phyloP scores from a whole-genome alignment of 495 filamentous ascomycete genomes.

The Elasticomyces elasticus region DNA sequence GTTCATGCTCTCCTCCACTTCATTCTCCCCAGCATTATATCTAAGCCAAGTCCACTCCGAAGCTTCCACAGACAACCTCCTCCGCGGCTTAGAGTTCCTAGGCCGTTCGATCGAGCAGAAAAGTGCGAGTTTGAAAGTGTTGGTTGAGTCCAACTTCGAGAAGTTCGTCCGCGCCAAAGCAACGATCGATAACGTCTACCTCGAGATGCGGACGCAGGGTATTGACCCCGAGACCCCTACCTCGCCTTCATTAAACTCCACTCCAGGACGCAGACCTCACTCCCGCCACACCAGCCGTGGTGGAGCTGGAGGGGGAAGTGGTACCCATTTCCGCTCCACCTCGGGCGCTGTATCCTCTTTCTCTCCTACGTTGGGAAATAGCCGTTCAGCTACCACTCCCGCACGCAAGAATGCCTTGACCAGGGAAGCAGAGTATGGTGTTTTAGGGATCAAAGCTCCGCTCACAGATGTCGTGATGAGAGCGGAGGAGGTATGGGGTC shows the following conservation, averaged over 20 bases:
- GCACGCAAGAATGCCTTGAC: slow-evolving; percentile 70
- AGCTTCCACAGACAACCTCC: slow-evolving; percentile 67
- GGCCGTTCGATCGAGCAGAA: slow-evolving; percentile 92
- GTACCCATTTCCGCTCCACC: slow-evolving; percentile 42
- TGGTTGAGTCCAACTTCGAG: slow-evolving; percentile 96
- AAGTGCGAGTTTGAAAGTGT: slow-evolving; percentile 83
- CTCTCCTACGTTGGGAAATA: slow-evolving; percentile 27
- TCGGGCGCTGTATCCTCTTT: slow-evolving; percentile 35
- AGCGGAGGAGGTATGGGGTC: slow-evolving; percentile 94
- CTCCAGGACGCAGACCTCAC: slow-evolving; percentile 34
- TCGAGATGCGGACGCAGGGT: slow-evolving; percentile 88
- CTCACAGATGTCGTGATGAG: slow-evolving; percentile 82
- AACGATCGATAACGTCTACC: slow-evolving; percentile 96
- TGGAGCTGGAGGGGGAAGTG: no score
- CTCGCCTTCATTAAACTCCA: not conserved
- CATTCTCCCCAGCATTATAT: slow-evolving; percentile 85
- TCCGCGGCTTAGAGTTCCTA: slow-evolving; percentile 70
- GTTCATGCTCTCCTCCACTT: slow-evolving; percentile 88
- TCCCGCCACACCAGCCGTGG: slow-evolving; percentile 49
- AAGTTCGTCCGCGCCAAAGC: slow-evolving; percentile 92
- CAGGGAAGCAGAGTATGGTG: slow-evolving; percentile 92
- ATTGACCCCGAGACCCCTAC: slow-evolving; percentile 36
- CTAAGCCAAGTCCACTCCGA: slow-evolving; percentile 81
- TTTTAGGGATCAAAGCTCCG: slow-evolving; percentile 78
- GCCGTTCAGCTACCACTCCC: slow-evolving; percentile 18